phyloP scores from a whole-genome alignment of 2,329 filamentous ascomycete species.

The Microdochium nivale region DNA sequence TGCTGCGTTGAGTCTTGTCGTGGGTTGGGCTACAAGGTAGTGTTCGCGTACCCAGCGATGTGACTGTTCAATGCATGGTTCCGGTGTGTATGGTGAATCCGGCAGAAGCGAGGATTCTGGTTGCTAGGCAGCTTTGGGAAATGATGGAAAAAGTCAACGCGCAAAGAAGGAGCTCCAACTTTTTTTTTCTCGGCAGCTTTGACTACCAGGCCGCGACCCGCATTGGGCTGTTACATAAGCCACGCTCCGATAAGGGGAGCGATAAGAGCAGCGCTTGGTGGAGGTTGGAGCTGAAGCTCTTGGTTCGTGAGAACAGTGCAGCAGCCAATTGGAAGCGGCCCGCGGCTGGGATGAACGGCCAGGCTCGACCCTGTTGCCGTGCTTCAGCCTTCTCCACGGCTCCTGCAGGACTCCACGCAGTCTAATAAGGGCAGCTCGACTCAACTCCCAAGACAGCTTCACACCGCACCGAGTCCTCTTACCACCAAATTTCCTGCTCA shows the following conservation, averaged over 20 bases:
- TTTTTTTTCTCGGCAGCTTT: background rate
- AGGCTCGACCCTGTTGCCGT: background rate
- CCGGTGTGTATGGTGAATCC: background rate
- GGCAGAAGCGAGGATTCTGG: background rate
- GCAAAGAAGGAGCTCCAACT: background rate
- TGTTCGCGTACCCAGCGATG: background rate
- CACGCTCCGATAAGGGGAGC: background rate
- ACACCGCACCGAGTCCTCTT: background rate
- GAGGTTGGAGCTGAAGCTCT: background rate
- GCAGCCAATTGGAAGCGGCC: background rate
- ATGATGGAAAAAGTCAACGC: background rate
- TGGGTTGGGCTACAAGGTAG: background rate
- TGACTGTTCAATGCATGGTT: background rate
- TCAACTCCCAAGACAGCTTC: background rate
- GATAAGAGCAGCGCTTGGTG: background rate
- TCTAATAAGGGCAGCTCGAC: background rate
- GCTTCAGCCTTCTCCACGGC: background rate
- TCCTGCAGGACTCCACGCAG: background rate
- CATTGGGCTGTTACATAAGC: background rate
- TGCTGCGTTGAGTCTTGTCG: background rate
- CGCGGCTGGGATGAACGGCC: background rate
- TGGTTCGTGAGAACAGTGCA: background rate
- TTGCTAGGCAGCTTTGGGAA: background rate
- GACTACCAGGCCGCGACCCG: background rate
- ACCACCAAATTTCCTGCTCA: background rate